A percentile compares a stretch with the other conserved stretches of the same genome.
These are phyloP conservation scores for Leersia perrieri DNA, from an alignment of 176 grass and related monocot genomes.

Conservation along the genomic window DNA sequence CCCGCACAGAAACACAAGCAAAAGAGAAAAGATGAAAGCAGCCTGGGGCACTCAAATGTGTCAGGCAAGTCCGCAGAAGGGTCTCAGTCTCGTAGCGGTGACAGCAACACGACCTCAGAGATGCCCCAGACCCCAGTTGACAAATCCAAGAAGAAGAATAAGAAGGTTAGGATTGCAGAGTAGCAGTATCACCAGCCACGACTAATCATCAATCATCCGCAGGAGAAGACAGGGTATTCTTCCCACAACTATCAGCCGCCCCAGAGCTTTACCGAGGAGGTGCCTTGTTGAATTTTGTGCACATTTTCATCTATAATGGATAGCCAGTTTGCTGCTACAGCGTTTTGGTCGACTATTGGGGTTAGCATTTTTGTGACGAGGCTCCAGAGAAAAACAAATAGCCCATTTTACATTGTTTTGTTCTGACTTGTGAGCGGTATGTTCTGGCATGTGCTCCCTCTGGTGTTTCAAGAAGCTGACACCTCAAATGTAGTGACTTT, in stretches of 20 bases:
- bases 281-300: not conserved
- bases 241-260: not conserved
- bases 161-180: conserved; percentile 35
- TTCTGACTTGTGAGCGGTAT: too few species aligned
- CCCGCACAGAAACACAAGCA: conserved; percentile 26
- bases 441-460: too few species aligned
- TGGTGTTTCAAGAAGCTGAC: too few species aligned
- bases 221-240: not conserved
- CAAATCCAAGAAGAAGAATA: conserved; percentile 54
- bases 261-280: not conserved
- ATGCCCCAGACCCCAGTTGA: not conserved
- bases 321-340: not conserved
- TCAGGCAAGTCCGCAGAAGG: conserved; percentile 21
- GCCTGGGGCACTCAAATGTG: conserved; percentile 21
- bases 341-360: not conserved
- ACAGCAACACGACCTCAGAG: conserved; percentile 6
- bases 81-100: conserved; percentile 28
- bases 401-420: too few species aligned
- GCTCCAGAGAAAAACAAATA: not conserved
- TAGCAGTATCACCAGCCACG: not conserved
- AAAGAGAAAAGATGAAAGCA: conserved; percentile 35
- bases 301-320: not conserved
- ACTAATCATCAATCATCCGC: too few species aligned
- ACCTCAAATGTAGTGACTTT: too few species aligned
- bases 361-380: not conserved